Base-by-base conservation (phyloP, 2,329 filamentous ascomycete species). In the Colletotrichum kahawae region DNA sequence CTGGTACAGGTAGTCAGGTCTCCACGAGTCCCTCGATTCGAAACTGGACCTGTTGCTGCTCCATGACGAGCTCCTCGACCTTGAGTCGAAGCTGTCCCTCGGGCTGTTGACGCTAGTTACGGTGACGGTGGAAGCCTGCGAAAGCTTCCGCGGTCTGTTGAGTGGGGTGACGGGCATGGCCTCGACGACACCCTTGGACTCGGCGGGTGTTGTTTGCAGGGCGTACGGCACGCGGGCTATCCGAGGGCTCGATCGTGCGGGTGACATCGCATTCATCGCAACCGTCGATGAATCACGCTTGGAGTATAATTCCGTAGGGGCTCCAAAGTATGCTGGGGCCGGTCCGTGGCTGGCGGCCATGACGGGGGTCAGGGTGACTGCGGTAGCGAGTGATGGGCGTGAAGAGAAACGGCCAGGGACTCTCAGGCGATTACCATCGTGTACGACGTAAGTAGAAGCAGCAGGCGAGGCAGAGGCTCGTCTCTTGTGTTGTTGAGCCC, bases 1-100 rank as follows among this genome's bases (percentile, higher is more conserved):
- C 27, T 67, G 64, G 16, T 76, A 81, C 33, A 79, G 78, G 59
- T 82, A 76, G 29, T 83, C 81, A 5, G 77, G 70, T 38, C 78
- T 79, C 54, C 81, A 77, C 43, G 67, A 62, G 38, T 86, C 83
- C 77, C 83, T 83, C 4, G 84, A 84, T 12, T 86, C 87, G 74
- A 86, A 81, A 77, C 83, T 86, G 57, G 84, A 83, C 57, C 79
- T 82, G 74, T 81, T 82, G 76, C 81, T 86, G 54, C 83, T 84
- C 77, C 79, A 81, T 4, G 84, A 83, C 4, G 81, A 72, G 7
- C 77, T 80, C 54, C 81, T 78, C 51, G 76, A 78, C 36, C 81
- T 77, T 13, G 79, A 78, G 8, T 78, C 78, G 21, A 77, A 77
- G 76, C 76, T 82, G 9, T 83, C 80, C 43, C 77, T 78, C 21